Evolutionary conservation across 805 yeast species (phyloP), one percentile per base, ranked within the genome.

Genomic region (Pichia phayaonensis): DNA sequence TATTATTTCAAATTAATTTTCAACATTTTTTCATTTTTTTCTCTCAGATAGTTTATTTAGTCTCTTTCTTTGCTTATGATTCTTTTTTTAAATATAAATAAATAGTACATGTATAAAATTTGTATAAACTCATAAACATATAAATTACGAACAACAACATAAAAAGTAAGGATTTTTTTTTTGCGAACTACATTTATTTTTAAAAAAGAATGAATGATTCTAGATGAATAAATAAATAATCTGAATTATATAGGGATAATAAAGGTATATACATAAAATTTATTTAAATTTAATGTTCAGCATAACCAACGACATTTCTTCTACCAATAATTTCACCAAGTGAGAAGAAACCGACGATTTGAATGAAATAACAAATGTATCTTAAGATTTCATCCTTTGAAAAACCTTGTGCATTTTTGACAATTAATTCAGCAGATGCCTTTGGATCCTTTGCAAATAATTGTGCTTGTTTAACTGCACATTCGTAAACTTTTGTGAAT

Each of bases 321-420:
- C 98, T 89, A 65, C 99, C 99, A 64, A 94, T 77, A 60, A 90
- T 81, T 78, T 94, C 99, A 67, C 99, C 99, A 44, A 92, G 76
- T 26, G 97, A 81, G 72, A 90, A 94, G 68, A 90, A 78, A 57
- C 97, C 99, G 58, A 87, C 74, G 50, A 92, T 72, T 74, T 94
- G 99, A 59, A 90, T 72, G 59, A 81, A 83, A 71, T 80, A 82
- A 39, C 90, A 84, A 61, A 84, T 84, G 67, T 77, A 86, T 71
- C 79, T 81, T 61, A 81, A 69, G 58, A 72, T 75, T 63, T 76
- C 75, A 59, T 77, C 81, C 68, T 77, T 82, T 67, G 74, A 69
- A 53, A 61, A 47, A 18, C 58, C 45, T 53, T 61, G 73, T 56
- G 66, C 69, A 63, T 78, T 62, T 55, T 70, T 64, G 57, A 76